Percentiles rank a stretch among this genome's conserved stretches.
Evolutionary conservation across 2,329 filamentous ascomycete species (phyloP).

Genomic region (Talaromyces sp.): DNA sequence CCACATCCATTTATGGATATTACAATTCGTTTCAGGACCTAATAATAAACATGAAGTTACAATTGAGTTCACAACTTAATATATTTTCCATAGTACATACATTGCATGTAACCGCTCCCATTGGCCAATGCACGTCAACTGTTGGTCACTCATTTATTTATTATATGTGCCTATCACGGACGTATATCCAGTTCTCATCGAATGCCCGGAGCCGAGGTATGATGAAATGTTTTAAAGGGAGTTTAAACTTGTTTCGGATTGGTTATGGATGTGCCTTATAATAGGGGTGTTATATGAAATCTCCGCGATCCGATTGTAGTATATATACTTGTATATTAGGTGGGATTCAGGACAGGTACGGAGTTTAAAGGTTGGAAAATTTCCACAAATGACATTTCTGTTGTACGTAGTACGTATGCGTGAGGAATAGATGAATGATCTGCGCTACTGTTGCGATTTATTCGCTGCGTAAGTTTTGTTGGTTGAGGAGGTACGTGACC

Average conservation of each 20-base stretch:
- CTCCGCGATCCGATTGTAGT: background rate
- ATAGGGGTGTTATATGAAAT: background rate
- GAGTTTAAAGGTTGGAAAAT: background rate
- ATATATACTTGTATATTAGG: background rate
- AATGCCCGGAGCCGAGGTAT: conserved; percentile 3
- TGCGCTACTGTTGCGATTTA: background rate
- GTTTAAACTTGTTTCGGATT: background rate
- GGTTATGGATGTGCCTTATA: background rate
- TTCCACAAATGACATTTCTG: background rate
- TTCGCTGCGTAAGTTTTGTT: background rate
- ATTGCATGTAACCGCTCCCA: background rate
- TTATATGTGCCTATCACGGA: background rate
- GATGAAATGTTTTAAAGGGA: background rate
- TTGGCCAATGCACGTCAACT: background rate
- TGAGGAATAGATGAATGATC: background rate
- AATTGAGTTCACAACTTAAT: conserved; percentile 1
- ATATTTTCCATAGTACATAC: background rate
- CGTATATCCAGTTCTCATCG: background rate
- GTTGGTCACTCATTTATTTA: background rate
- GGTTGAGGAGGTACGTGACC: background rate
- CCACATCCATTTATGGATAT: background rate
- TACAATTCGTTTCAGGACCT: background rate
- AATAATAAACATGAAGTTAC: background rate
- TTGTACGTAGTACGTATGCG: background rate
- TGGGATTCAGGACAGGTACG: background rate